Conservation (phyloP, 257 asterid genomes). For the Primulina eburnea region DNA sequence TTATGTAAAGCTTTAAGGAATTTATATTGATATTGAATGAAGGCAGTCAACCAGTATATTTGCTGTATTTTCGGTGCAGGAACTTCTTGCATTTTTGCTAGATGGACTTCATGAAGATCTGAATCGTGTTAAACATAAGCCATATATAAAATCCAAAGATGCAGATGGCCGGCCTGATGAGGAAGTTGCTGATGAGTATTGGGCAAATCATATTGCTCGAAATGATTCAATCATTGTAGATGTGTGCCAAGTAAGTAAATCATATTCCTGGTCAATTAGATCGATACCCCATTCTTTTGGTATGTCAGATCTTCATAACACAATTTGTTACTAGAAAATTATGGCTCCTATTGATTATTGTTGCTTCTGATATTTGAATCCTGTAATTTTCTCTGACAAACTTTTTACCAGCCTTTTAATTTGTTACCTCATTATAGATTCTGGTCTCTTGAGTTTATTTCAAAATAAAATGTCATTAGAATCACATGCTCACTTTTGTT, state of each 20-base stretch:
- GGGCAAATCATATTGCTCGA: slow-evolving; percentile 99
- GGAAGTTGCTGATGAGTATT: slow-evolving; percentile 97
- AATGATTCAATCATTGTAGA: slow-evolving; percentile 98
- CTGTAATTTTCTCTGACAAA: slow-evolving; percentile 11
- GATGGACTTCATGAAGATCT: slow-evolving; percentile 99
- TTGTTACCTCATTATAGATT: not conserved
- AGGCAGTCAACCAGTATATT: slow-evolving; percentile 18
- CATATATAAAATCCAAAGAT: slow-evolving; percentile 87
- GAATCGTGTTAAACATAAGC: slow-evolving; percentile 95
- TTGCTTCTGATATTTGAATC: slow-evolving; percentile 11
- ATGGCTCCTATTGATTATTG: not conserved
- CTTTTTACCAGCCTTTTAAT: slow-evolving; percentile 1
- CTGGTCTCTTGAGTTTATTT: slow-evolving; percentile 16
- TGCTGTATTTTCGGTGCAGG: slow-evolving; percentile 44
- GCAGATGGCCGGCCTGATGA: slow-evolving; percentile 97
- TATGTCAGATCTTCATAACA: not conserved
- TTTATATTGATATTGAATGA: slow-evolving; percentile 22
- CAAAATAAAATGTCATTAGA: slow-evolving; percentile 19
- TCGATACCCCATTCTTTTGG: not conserved
- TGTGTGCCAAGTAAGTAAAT: slow-evolving; percentile 87
- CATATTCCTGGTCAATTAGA: not conserved
- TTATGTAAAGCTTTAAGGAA: slow-evolving; percentile 11
- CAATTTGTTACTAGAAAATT: not conserved
- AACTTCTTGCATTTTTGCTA: slow-evolving; percentile 93
- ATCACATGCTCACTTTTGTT: slow-evolving; percentile 26